Evolutionary conservation across 2,329 filamentous ascomycete species (phyloP), one percentile per base, ranked within the genome.

Genomic region (Sarocladium kiliense): DNA sequence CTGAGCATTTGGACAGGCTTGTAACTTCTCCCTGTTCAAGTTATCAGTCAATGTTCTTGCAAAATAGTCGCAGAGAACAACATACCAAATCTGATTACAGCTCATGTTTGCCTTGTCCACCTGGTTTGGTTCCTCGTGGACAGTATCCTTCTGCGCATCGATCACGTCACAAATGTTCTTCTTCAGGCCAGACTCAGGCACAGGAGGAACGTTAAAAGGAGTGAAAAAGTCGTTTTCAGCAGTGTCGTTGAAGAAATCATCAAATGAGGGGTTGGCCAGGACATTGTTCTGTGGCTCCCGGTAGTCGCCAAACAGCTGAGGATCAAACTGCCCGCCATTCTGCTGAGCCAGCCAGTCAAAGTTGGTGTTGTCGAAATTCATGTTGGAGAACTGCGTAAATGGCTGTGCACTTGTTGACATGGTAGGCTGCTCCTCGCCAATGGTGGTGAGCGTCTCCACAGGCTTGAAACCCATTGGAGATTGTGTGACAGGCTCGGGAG

Each of bases 21-120:
- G 90, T 21, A 97, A 73, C 73, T 90, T 91, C 71, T 96, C 91
- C 94, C 93, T 97, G 66, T 56, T 23, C 26, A 23, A 6, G 3
- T 1, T 42, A 34, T 54, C 36, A 30, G 45, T 16, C 19, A 4
- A 36, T 36, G 7, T 19, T 1, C 16, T 55, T 23, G 2, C 23
- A 10, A 16, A 27, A 18, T 10, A n/a, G 11, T 3, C 16, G 25
- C 10, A 30, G 25, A 23, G 16, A 21, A 19, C 11, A 53, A 77
- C 88, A 67, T 82, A 97, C 93, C 93, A 97, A 53, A 97, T 92
- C 68, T 94, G 92, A 63, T 88, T 92, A 74, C 92, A 97, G 57
- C 83, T 91, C 64, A 96, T 78, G 65, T 90, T 80, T 61, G 87
- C 77, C 30, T 65, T 58, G 58, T 69, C 65, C 3, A 18, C 3